A percentile compares a stretch with the other conserved stretches of the same genome.
These are phyloP conservation scores for Conringia planisiliqua DNA, from an alignment of 345 rosid genomes.

Conservation along the genomic window DNA sequence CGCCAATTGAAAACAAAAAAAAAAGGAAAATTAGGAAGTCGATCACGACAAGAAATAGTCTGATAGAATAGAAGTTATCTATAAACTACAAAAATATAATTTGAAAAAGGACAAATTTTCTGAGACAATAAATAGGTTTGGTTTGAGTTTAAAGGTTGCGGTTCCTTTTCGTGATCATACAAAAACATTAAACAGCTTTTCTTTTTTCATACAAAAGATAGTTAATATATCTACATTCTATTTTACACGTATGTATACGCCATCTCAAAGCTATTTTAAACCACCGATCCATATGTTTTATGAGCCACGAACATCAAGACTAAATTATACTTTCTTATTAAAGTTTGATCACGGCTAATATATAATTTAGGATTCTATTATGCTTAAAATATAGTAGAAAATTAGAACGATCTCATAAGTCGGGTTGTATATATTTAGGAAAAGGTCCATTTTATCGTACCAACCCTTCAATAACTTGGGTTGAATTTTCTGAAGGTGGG, in stretches of 20 bases:
- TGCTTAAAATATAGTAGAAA: not conserved
- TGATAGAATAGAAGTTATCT: conserved; percentile 1
- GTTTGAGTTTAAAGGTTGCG: not conserved
- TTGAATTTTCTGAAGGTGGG: conserved; percentile 20
- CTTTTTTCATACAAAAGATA: not conserved
- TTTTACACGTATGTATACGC: not conserved
- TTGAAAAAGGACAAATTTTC: not conserved
- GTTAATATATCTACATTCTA: not conserved
- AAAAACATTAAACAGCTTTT: not conserved
- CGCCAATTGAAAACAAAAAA: not conserved
- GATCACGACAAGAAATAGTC: conserved; percentile 22
- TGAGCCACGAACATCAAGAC: not conserved
- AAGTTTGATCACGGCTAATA: not conserved
- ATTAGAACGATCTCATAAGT: not conserved
- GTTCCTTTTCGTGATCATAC: not conserved
- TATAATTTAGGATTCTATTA: not conserved
- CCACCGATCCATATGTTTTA: not conserved
- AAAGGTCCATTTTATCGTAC: conserved; percentile 7
- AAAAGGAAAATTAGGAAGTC: not conserved
- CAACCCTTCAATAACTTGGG: conserved; percentile 23
- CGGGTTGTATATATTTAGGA: not conserved
- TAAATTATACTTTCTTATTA: not conserved
- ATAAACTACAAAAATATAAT: not conserved
- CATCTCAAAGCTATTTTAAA: not conserved
- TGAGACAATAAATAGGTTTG: not conserved